Base-by-base conservation (phyloP, 768 basidiomycete genomes). In the Termitomyces sp. region DNA sequence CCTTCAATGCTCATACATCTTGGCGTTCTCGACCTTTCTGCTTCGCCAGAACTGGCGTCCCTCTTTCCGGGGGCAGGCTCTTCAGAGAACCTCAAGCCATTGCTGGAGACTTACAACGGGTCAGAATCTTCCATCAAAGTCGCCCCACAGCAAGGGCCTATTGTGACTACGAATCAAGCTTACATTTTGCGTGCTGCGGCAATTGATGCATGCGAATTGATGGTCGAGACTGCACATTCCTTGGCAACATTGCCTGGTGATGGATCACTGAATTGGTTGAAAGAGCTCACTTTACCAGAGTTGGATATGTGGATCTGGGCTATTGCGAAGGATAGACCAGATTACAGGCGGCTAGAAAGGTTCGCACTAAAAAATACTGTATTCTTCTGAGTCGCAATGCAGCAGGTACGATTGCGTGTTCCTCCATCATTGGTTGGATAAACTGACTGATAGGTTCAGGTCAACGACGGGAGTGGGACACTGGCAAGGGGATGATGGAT, bases 291-390 rank as follows among this genome's bases (percentile, higher is more conserved):
- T 0, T 72, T 84, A 30, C 84, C 86, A 4, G 78, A 83, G 47
- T 61, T 93, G 59, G 87, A 93, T 66, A 81, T 80, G 66, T 94
- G 90, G 89, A 69, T 93, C n/a, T 91, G 91, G 89, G 78, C 84
- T 34, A 81, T 90, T 5, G 89, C 89, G 39, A 93, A 94, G 68
- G 90, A 91, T 64, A 76, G 89, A 62, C 63, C 72, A 33, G 91
- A 91, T 69, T 92, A 91, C 66, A 76, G 88, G 53, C 72, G 72
- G 51, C 74, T 93, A 42, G 77, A 78, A 63, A 75, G 91, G 62
- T 89, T 93, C 66, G 86, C 81, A n/a, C 72, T 82, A 68, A 75
- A 77, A 57, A 75, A 85, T 60, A 90, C 90, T 0, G 74, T 82
- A 42, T 91, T 85, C 69, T 95, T 91, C 70, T 93, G 70, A 79